Evolutionary conservation across 2,329 filamentous ascomycete species (phyloP).

Genomic region (Neonectria hederae): DNA sequence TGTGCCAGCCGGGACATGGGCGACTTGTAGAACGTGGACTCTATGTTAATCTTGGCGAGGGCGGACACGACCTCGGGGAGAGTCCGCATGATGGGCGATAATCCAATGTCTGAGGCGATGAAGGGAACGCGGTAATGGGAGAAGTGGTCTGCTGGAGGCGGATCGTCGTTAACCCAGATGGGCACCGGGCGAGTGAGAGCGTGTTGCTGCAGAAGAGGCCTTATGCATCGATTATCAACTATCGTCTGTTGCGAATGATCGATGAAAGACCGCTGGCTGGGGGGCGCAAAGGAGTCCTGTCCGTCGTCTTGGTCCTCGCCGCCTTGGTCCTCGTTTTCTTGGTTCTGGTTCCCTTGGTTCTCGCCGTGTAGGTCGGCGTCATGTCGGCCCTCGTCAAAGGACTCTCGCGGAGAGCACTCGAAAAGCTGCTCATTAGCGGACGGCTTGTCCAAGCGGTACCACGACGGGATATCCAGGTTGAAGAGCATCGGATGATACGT

Average conservation of each 20-base stretch:
- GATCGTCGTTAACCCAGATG: too few relatives aligned
- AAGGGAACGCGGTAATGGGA: background rate
- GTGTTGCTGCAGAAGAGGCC: background rate
- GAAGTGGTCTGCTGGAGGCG: background rate
- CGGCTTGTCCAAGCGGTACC: background rate
- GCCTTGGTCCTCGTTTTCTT: background rate
- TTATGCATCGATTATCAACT: background rate
- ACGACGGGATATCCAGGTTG: background rate
- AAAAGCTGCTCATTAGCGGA: background rate
- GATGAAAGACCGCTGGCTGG: background rate
- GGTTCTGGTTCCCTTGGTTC: too few relatives aligned
- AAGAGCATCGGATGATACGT: background rate
- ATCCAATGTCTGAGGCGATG: background rate
- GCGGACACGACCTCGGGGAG: background rate
- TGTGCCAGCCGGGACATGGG: background rate
- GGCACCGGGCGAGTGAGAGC: background rate
- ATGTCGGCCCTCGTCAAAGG: background rate
- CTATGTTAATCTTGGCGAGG: background rate
- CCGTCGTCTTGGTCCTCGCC: too few relatives aligned
- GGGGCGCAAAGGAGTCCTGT: background rate
- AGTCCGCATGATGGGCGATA: background rate
- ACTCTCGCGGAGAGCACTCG: background rate
- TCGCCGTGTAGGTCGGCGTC: too few relatives aligned
- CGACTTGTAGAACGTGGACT: background rate
- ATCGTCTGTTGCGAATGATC: background rate